Evolutionary conservation across 768 basidiomycete species (phyloP).

Genomic region (Lactarius evosmus): DNA sequence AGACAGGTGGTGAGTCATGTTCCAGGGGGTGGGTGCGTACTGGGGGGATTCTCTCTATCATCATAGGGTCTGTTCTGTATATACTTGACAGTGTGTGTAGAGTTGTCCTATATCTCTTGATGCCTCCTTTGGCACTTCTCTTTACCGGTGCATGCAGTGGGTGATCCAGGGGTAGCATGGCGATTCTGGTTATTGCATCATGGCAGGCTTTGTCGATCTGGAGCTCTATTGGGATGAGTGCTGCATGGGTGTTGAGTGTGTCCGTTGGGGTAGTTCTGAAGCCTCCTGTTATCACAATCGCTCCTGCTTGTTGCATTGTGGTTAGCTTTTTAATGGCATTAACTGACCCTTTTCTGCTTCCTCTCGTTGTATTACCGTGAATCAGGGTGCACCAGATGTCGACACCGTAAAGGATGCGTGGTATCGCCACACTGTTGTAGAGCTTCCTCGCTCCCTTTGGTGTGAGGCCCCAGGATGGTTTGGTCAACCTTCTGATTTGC

Average conservation of each 20-base stretch:
- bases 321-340: neutral
- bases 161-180: too few relatives aligned
- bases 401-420: neutral
- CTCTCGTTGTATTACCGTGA: neutral
- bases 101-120: too few relatives aligned
- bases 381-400: slow-evolving; percentile 26
- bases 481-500: neutral
- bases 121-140: too few relatives aligned
- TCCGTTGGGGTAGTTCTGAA: slow-evolving; percentile 23
- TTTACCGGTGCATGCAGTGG: too few relatives aligned
- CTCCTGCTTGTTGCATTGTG: slow-evolving; percentile 27
- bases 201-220: slow-evolving; percentile 10
- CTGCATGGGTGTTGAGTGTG: slow-evolving; percentile 11
- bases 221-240: slow-evolving; percentile 17
- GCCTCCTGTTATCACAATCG: slow-evolving; percentile 27
- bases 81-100: too few relatives aligned
- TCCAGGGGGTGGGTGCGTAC: too few relatives aligned
- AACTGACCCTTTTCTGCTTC: neutral
- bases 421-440: neutral
- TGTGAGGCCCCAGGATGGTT: neutral
- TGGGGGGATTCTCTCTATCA: too few relatives aligned
- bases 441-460: neutral
- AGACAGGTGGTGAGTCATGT: too few relatives aligned
- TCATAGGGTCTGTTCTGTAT: too few relatives aligned
- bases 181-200: slow-evolving; percentile 15